Percentiles rank a stretch among this genome's conserved stretches.
phyloP scores from a whole-genome alignment of 2,329 filamentous ascomycete genomes.

The Diaporthe ilicicola region DNA sequence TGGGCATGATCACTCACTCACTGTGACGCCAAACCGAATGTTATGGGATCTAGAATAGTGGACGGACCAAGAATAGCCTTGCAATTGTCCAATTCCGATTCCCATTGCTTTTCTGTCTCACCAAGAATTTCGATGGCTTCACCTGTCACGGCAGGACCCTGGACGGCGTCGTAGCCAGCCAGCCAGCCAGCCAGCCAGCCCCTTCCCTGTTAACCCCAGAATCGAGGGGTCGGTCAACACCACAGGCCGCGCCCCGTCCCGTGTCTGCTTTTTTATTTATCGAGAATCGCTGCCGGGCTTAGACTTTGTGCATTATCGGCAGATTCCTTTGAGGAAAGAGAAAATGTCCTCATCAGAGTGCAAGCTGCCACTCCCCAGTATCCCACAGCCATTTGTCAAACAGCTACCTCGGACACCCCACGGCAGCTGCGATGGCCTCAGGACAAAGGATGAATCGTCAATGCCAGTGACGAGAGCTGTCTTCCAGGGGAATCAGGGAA shows the following conservation, averaged over 20 bases:
- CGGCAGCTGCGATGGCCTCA: not conserved
- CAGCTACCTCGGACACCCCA: not conserved
- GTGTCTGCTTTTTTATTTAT: not conserved
- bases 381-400: not conserved
- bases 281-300: no score
- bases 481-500: no score
- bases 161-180: not conserved
- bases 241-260: not conserved
- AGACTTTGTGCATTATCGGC: not conserved
- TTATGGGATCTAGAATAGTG: not conserved
- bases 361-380: not conserved
- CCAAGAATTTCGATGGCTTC: not conserved
- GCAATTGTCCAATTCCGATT: not conserved
- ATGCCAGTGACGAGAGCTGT: not conserved
- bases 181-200: not conserved
- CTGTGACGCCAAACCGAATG: not conserved
- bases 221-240: slow-evolving; percentile 13
- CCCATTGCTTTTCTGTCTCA: no score
- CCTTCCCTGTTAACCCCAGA: slow-evolving; percentile 22
- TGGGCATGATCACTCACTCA: not conserved
- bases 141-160: not conserved
- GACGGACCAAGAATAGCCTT: not conserved
- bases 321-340: not conserved
- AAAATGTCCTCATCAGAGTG: not conserved
- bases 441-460: not conserved